Evolutionary conservation across 345 rosid species (phyloP).

Genomic region (Euphorbia peplus): DNA sequence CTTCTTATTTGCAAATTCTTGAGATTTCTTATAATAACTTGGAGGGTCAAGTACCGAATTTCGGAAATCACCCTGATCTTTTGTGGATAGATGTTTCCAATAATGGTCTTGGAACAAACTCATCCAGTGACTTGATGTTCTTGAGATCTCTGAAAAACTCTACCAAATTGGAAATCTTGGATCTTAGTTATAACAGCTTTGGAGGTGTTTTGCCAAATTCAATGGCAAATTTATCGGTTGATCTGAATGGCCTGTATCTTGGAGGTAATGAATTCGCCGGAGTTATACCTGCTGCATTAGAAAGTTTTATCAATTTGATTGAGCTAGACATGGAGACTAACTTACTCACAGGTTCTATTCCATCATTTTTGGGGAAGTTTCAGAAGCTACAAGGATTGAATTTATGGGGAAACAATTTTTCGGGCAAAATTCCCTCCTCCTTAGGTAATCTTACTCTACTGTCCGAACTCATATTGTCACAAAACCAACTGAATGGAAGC

Average conservation of each 20-base stretch:
- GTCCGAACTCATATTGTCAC: not conserved
- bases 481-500: conserved; percentile 20
- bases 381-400: not conserved
- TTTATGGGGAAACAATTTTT: not conserved
- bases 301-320: conserved; percentile 21
- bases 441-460: conserved; percentile 19
- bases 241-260: not conserved
- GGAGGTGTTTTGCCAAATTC: conserved; percentile 19
- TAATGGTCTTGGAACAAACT: conserved; percentile 18
- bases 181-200: not conserved
- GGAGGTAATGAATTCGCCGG: conserved; percentile 12
- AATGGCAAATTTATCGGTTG: conserved; percentile 18
- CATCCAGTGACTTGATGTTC: conserved; percentile 9
- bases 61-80: conserved; percentile 9
- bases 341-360: conserved; percentile 16
- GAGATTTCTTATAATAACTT: not conserved
- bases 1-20: not conserved
- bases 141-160: conserved; percentile 19
- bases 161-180: conserved; percentile 5
- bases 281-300: conserved; percentile 8
- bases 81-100: not conserved
- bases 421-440: conserved; percentile 15
- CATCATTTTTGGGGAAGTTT: conserved; percentile 9
- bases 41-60: not conserved
- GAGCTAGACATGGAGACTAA: not conserved